phyloP scores from a whole-genome alignment of 441 rosid genomes.

The Gossypium lobatum region DNA sequence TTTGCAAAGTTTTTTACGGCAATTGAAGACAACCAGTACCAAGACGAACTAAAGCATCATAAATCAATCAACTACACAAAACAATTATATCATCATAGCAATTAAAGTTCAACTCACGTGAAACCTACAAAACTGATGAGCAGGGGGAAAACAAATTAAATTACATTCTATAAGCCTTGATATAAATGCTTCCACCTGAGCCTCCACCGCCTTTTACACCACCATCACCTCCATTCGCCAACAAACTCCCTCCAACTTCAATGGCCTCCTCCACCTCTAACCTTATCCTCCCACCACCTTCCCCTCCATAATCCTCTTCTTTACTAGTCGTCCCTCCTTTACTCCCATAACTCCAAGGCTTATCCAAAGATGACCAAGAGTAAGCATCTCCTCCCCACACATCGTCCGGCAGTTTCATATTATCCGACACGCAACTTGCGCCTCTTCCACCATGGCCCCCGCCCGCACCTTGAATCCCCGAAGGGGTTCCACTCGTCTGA shows the following conservation, averaged over 20 bases:
- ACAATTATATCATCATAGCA: neutral
- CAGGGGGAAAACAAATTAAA: conserved; percentile 1
- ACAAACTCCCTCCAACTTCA: conserved; percentile 43
- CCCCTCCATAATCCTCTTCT: conserved; percentile 59
- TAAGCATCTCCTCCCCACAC: conserved; percentile 79
- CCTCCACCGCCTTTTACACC: conserved; percentile 72
- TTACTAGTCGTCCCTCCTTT: conserved; percentile 66
- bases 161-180: conserved; percentile 61
- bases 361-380: conserved; percentile 60
- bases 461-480: conserved; percentile 56
- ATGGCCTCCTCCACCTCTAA: conserved; percentile 30
- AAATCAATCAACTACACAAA: conserved; percentile 9
- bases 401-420: conserved; percentile 54
- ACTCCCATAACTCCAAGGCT: conserved; percentile 72
- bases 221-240: conserved; percentile 58
- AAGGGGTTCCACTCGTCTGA: conserved; percentile 68
- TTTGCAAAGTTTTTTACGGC: neutral
- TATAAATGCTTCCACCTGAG: conserved; percentile 63
- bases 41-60: neutral
- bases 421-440: conserved; percentile 55
- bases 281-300: conserved; percentile 66
- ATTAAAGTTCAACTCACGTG: conserved; percentile 2
- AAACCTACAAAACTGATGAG: conserved; percentile 10
- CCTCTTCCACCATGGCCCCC: conserved; percentile 82
- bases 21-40: neutral